Percentiles rank a stretch among this genome's conserved stretches.
Conservation (phyloP, 352 stramenopile genomes). For the Phytophthora agathidicida region DNA sequence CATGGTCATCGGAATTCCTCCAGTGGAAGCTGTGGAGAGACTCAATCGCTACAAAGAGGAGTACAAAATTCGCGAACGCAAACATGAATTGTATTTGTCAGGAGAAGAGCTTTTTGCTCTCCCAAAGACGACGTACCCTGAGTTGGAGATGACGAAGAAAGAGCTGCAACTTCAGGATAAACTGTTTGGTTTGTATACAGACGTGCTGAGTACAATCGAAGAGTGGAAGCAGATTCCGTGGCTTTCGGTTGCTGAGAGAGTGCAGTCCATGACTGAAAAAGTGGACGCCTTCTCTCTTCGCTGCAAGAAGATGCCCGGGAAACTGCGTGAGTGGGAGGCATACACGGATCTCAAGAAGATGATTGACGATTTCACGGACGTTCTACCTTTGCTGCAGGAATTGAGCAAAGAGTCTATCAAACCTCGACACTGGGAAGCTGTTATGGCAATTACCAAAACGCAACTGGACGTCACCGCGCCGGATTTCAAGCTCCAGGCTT, state of each 20-base stretch:
- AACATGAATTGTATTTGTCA: slow-evolving; percentile 96
- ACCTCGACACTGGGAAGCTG: slow-evolving; percentile 96
- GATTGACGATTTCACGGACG: slow-evolving; percentile 98
- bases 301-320: slow-evolving; percentile 98
- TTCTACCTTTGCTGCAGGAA: slow-evolving; percentile 96
- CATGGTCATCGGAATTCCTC: slow-evolving; percentile 97
- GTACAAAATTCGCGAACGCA: slow-evolving; percentile 97
- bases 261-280: slow-evolving; percentile 96
- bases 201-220: slow-evolving; percentile 97
- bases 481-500: slow-evolving; percentile 96
- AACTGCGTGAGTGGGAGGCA: slow-evolving; percentile 97
- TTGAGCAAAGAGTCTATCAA: slow-evolving; percentile 97
- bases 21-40: slow-evolving; percentile 96
- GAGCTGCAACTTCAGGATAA: slow-evolving; percentile 95
- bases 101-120: slow-evolving; percentile 98
- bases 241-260: slow-evolving; percentile 92
- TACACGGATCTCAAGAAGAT: slow-evolving; percentile 97
- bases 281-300: slow-evolving; percentile 95
- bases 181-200: slow-evolving; percentile 96
- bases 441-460: slow-evolving; percentile 94
- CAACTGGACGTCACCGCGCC: slow-evolving; percentile 93
- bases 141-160: slow-evolving; percentile 97
- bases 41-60: slow-evolving; percentile 98
- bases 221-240: slow-evolving; percentile 98
- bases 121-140: slow-evolving; percentile 95